Base-by-base conservation (phyloP, 2,329 filamentous ascomycete genomes). In the Sclerotinia nivalis region DNA sequence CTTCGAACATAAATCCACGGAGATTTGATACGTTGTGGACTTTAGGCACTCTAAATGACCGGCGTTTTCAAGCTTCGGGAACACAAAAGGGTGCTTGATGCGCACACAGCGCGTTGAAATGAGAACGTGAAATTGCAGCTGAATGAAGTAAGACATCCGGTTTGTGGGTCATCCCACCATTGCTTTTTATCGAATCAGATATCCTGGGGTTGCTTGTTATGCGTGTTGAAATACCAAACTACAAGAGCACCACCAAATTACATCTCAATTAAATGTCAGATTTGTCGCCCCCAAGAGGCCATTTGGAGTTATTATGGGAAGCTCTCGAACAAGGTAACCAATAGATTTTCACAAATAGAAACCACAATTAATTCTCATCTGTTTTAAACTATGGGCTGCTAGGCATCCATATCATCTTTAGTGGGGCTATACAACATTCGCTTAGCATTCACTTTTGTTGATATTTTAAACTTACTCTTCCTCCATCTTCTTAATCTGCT, bases 161-260 rank as follows among this genome's bases (percentile, higher is more conserved):
- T 15, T 45, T 45, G 40, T 61, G 58, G 59, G 20, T 61, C 59
- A 61, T 62, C 59, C 28, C 43, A 62, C 28, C 43, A 61, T 61
- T 34, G 20, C 43, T 49, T 49, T 34, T 28, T 5, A 34, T 49
- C 43, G 59, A 62, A 49, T 34, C 7, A 47, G 59, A 62, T 34
- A 28, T 61, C 18, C 40, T 61, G 18, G 15, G 43, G 28, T 31
- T n/a, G 43, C 43, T 37, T 62, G 34, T 20, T 62, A n/a, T 31
- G 22, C 28, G 59, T 28, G 55, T 12, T 1, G 28, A 47, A 47
- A n/a, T 31, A 31, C 28, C 20, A 62, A 31, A 12, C 25, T 62
- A n/a, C 43, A 22, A 61, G 59, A 49, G 43, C 25, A 34, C 10
- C 59, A 49, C 4, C 40, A 31, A 61, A 61, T 49, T 25, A 20